Evolutionary conservation across 2,329 filamentous ascomycete genomes (phyloP), one percentile per base, ranked within the genome.

Genomic region (Aspergillus aculeatinus): DNA sequence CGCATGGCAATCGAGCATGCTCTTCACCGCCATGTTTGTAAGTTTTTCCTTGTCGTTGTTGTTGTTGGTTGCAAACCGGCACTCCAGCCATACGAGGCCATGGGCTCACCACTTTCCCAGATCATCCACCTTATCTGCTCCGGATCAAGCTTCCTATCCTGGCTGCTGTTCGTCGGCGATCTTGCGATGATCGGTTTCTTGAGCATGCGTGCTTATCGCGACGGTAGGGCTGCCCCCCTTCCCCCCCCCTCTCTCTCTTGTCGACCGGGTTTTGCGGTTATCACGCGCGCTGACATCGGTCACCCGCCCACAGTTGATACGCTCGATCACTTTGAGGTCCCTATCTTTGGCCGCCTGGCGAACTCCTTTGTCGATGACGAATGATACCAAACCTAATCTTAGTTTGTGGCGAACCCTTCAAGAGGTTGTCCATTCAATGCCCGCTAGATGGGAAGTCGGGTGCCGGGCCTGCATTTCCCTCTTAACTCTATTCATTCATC

Each of bases 321-420:
- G 1, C 78, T 88, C 54, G 79, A 83, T 58, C 80, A 94, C 73
- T 96, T 88, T 63, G 93, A 98, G 76, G 83, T 97, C 2, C 94
- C 94, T 0, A 87, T 96, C 70, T 89, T 98, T 70, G 95, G 95
- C 4, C 83, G 83, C 48, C 80, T 97, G 67, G 95, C 95, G 48
- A 96, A 89, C 76, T 89, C 89, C 27, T 94, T 97, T 72, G 83
- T 98, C 59, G 94, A 97, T 70, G 91, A 96, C 72, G 95, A 97
- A 75, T 89, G 51, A 62, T 9, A 29, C 7, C 27, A 62, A 10
- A 29, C 27, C 27, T 29, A 29, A 29, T 42, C 47, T 42, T 51
- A 29, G 27, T 29, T 29, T 6, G 27, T 29, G 27, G 27, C 2
- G 27, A 29, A 29, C 7, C 27, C 27, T 29, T 9, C 27, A 27